Evolutionary conservation across 1,139 yeast genomes (phyloP).

Genomic region (Trichomonascaceae sp.): DNA sequence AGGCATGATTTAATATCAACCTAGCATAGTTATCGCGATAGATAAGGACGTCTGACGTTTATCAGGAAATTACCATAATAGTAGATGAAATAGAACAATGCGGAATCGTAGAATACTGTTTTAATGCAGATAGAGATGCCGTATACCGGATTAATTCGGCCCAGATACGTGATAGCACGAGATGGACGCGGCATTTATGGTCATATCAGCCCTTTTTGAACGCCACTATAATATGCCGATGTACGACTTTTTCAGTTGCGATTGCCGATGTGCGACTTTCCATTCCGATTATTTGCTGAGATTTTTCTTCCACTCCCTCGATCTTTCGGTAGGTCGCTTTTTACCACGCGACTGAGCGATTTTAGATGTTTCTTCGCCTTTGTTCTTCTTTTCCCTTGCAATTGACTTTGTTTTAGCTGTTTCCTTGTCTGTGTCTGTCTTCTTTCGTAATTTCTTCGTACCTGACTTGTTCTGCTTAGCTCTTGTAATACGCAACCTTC

Average conservation of each 20-base stretch:
- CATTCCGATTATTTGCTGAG: neutral
- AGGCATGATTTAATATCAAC: neutral
- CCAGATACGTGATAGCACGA: no score
- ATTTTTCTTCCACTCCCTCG: neutral
- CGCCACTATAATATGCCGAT: no score
- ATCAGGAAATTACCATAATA: no score
- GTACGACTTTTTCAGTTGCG: no score
- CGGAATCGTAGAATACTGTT: no score
- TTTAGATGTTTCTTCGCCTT: no score
- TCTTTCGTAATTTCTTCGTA: slow-evolving; percentile 9
- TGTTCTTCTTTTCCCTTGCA: neutral
- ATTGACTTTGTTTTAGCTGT: neutral
- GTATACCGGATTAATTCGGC: no score
- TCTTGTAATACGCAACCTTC: slow-evolving; percentile 74
- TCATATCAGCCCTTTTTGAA: no score
- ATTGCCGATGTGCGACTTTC: no score
- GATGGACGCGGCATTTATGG: no score
- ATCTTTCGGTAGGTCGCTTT: neutral
- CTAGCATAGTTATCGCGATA: neutral
- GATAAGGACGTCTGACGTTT: neutral
- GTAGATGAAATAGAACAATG: no score
- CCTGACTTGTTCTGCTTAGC: slow-evolving; percentile 53
- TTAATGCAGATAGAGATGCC: no score
- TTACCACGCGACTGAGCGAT: neutral
- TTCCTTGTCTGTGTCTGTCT: neutral